These are phyloP conservation scores for Boletus huronensis DNA, from an alignment of 768 basidiomycete genomes.

Conservation along the genomic window DNA sequence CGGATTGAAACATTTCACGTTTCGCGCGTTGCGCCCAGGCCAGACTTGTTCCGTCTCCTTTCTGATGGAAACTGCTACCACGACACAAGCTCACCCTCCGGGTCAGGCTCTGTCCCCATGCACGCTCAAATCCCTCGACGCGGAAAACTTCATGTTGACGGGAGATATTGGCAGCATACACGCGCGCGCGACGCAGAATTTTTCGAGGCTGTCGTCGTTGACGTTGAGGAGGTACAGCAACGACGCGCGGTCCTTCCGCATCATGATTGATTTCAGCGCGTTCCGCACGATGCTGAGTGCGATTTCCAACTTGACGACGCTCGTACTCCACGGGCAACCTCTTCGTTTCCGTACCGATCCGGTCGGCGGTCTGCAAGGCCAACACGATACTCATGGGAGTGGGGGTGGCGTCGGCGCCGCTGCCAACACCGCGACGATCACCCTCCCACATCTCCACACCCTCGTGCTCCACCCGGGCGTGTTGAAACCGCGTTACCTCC, in stretches of 20 bases:
- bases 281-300: conserved; percentile 24
- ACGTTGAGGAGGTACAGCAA: conserved; percentile 29
- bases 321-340: conserved; percentile 28
- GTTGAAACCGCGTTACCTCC: conserved; percentile 31
- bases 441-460: conserved; percentile 28
- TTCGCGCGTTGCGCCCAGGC: conserved; percentile 30
- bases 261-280: conserved; percentile 26
- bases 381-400: neutral
- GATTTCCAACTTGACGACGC: conserved; percentile 24
- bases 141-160: conserved; percentile 25
- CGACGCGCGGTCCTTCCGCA: conserved; percentile 26
- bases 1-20: conserved; percentile 27
- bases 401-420: neutral
- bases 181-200: conserved; percentile 11
- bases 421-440: conserved; percentile 3
- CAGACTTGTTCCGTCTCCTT: conserved; percentile 28
- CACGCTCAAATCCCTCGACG: conserved; percentile 27
- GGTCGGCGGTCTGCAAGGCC: conserved; percentile 2
- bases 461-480: conserved; percentile 30
- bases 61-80: conserved; percentile 14
- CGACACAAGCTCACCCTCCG: neutral
- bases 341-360: conserved; percentile 24
- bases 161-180: conserved; percentile 19
- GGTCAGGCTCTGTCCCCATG: conserved; percentile 4
- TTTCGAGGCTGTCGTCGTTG: conserved; percentile 23